Conservation (phyloP, 441 rosid species). For the Erysimum pusillum region DNA sequence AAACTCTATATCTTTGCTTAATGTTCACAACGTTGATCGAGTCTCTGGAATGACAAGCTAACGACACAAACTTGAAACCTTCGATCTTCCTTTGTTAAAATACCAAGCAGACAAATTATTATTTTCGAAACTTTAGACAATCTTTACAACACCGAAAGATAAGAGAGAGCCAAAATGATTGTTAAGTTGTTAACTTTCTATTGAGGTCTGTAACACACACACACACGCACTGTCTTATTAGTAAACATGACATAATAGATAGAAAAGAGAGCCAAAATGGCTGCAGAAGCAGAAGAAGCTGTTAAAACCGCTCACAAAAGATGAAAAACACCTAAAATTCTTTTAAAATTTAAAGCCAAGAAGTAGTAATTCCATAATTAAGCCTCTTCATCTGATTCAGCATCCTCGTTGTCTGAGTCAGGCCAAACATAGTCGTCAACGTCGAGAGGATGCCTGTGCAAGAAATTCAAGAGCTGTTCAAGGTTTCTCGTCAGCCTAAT, state of each 20-base stretch:
- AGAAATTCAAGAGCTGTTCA: conserved; percentile 60
- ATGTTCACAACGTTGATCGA: background rate
- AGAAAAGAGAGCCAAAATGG: background rate
- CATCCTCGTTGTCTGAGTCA: conserved; percentile 54
- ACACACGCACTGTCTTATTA: background rate
- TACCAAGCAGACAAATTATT: background rate
- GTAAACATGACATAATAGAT: too few relatives aligned
- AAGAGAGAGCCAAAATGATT: conserved; percentile 9
- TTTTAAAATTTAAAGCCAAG: background rate
- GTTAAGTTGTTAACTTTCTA: background rate
- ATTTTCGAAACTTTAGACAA: conserved; percentile 9
- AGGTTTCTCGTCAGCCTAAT: conserved; percentile 50
- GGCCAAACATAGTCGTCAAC: conserved; percentile 54
- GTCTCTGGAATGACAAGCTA: background rate
- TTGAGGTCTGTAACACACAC: background rate
- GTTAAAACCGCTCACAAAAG: conserved; percentile 17
- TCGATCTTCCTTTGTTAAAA: background rate
- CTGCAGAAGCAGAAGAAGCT: conserved; percentile 24
- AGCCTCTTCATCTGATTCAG: conserved; percentile 54
- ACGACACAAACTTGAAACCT: conserved; percentile 1
- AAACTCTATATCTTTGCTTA: background rate
- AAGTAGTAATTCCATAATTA: conserved; percentile 24
- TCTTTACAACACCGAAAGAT: conserved; percentile 7
- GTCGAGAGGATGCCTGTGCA: conserved; percentile 52
- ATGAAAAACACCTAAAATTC: conserved; percentile 20